Base-by-base conservation (phyloP, 2,329 filamentous ascomycete genomes). In the Fusarium albosuccineum region DNA sequence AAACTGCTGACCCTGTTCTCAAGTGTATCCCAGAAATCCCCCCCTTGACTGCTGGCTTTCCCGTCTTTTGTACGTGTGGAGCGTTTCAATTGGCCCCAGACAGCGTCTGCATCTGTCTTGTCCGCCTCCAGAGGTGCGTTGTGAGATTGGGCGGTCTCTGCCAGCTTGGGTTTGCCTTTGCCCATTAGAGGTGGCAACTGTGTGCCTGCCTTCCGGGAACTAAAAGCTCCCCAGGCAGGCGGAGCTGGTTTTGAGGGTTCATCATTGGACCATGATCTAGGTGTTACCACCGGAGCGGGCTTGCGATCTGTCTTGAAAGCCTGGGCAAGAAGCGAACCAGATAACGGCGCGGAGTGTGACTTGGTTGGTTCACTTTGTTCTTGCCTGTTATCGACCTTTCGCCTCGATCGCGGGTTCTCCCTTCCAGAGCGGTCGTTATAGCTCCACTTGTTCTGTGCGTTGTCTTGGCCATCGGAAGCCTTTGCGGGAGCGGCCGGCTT, bases 301-400 rank as follows among this genome's bases (percentile, higher is more conserved):
- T 69, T 57, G 48, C 68, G 68, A 41, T 74, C 68, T 45, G 73
- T 68, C 50, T 70, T 77, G 65, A 79, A 74, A n/a, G 76, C 76
- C 36, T 78, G 71, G 4, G 76, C 75, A 36, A 79, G 67, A 7
- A 77, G 66, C 2, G 75, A 71, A 17, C 67, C 76, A 11, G 75
- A 76, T 44, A 72, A 57, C 9, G 58, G 63, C 7, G 55, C 46
- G 14, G 62, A 37, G 37, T 27, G 22, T 27, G 51, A 34, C n/a
- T 22, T 61, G 29, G 13, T 40, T 16, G 57, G 34, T 14, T 30
- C 56, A 34, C 14, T 34, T 11, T 57, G 39, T 54, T 54, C 62
- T 41, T 60, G 57, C 27, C 60, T 46, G 6, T 22, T 50, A 8
- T 53, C 44, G 14, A 57, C 37, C 22, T 34, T 14, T 30, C 26